Conservation (phyloP, 1,139 yeast species). For the Torulaspora pretoriensis region DNA sequence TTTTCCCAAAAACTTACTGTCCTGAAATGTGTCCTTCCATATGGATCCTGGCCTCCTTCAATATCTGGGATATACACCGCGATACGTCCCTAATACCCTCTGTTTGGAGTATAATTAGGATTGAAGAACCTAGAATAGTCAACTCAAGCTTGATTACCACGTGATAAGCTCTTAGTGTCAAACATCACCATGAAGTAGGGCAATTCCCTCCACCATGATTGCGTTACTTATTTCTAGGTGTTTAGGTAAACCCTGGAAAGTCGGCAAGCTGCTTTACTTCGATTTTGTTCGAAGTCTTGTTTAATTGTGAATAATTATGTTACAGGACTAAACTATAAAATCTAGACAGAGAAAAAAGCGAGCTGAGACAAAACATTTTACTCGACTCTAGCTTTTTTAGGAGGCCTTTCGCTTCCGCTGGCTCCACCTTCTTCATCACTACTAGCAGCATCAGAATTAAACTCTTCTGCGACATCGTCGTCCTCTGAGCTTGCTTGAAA, state of each 20-base stretch:
- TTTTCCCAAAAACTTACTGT: not conserved
- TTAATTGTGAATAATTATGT: not conserved
- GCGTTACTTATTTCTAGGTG: too few relatives aligned
- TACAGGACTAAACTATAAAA: constrained; percentile 5
- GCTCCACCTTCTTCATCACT: constrained; percentile 43
- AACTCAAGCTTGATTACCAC: not conserved
- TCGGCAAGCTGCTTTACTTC: not conserved
- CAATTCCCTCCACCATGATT: too few relatives aligned
- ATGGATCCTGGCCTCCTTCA: not conserved
- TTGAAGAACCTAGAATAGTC: not conserved
- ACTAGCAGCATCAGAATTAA: constrained; percentile 64
- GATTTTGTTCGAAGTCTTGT: not conserved
- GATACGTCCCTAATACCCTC: not conserved
- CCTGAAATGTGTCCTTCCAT: not conserved
- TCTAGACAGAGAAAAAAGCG: not conserved
- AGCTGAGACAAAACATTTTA: constrained; percentile 12
- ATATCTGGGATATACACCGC: not conserved
- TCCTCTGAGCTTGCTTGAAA: constrained; percentile 57
- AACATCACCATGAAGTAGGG: not conserved
- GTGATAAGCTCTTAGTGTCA: not conserved
- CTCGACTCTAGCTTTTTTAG: constrained; percentile 36
- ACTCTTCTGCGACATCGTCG: constrained; percentile 83
- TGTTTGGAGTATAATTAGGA: not conserved
- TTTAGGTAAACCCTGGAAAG: too few relatives aligned
- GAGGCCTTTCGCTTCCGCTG: constrained; percentile 41